These are phyloP conservation scores for Triglochin maritima DNA, from an alignment of 106 monocot genomes.

Conservation along the genomic window DNA sequence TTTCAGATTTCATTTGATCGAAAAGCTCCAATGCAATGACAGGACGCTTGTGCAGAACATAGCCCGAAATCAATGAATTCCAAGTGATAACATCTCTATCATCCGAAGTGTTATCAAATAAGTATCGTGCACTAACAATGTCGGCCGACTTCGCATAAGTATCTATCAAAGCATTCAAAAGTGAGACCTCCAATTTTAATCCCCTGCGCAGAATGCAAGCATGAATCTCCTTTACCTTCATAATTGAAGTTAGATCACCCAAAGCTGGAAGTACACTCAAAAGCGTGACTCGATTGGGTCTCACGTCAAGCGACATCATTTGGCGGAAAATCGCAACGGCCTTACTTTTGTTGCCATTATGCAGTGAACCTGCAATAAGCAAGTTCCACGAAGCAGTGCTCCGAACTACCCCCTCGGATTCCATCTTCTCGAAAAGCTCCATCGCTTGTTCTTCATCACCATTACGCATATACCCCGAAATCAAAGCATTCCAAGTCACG, in stretches of 20 bases:
- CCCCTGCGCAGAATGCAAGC: constrained; percentile 34
- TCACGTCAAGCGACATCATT: constrained; percentile 44
- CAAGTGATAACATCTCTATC: constrained; percentile 63
- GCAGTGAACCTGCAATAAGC: constrained; percentile 58
- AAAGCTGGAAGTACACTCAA: constrained; percentile 68
- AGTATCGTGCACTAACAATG: constrained; percentile 28
- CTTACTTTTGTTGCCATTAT: constrained; percentile 39
- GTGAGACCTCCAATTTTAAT: constrained; percentile 27
- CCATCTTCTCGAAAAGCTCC: constrained; percentile 79
- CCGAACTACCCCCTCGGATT: constrained; percentile 38
- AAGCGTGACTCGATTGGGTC: constrained; percentile 56
- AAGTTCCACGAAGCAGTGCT: constrained; percentile 82
- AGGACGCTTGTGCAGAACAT: constrained; percentile 50
- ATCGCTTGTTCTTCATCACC: constrained; percentile 72
- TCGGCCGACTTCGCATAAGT: constrained; percentile 66
- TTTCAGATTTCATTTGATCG: constrained; percentile 37
- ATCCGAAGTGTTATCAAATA: constrained; percentile 30
- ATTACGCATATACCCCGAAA: constrained; percentile 73
- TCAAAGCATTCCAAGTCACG: constrained; percentile 87
- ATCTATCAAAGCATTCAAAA: constrained; percentile 60
- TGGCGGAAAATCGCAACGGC: constrained; percentile 56
- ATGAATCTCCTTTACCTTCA: constrained; percentile 84
- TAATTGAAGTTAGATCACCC: constrained; percentile 41
- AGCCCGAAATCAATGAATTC: constrained; percentile 60
- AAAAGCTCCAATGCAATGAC: constrained; percentile 34